These are phyloP conservation scores for Asterochloris erici DNA, from an alignment of 139 green algal species.

Conservation along the genomic window DNA sequence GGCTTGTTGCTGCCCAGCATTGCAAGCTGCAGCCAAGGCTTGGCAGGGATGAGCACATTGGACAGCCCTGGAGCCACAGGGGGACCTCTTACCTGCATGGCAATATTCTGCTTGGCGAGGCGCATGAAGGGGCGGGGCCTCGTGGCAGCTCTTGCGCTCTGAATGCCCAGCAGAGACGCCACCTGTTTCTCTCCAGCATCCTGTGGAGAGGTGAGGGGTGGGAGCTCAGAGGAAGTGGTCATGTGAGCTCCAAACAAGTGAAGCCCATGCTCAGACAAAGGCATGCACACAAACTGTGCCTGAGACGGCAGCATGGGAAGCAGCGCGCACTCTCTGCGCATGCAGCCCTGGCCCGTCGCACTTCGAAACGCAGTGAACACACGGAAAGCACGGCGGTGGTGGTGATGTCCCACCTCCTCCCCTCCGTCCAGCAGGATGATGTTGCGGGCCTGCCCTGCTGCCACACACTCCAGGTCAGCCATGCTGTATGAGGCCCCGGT, in stretches of 20 bases:
- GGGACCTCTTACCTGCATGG: conserved; percentile 21
- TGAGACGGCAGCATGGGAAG: no score
- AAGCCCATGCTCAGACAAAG: no score
- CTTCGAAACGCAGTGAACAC: not conserved
- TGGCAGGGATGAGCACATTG: not conserved
- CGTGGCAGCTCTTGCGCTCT: conserved; percentile 25
- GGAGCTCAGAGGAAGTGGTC: no score
- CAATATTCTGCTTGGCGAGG: conserved; percentile 23
- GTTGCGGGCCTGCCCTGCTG: conserved; percentile 19
- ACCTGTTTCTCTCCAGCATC: conserved; percentile 33
- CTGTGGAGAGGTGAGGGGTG: not conserved
- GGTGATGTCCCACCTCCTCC: not conserved
- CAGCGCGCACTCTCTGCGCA: not conserved
- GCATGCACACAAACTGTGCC: no score
- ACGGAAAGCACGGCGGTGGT: not conserved
- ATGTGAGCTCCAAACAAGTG: no score
- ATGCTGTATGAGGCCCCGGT: conserved; percentile 14
- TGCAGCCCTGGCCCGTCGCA: not conserved
- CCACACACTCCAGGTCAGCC: conserved; percentile 20
- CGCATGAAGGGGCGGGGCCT: conserved; percentile 22
- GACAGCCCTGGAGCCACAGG: not conserved
- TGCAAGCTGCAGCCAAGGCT: not conserved
- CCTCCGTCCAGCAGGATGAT: conserved; percentile 30
- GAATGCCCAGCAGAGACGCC: conserved; percentile 32
- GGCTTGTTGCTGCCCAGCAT: not conserved